These are phyloP conservation scores for Paracorniculantispora psalliotae DNA, from an alignment of 2,329 filamentous ascomycete genomes.

Conservation along the genomic window DNA sequence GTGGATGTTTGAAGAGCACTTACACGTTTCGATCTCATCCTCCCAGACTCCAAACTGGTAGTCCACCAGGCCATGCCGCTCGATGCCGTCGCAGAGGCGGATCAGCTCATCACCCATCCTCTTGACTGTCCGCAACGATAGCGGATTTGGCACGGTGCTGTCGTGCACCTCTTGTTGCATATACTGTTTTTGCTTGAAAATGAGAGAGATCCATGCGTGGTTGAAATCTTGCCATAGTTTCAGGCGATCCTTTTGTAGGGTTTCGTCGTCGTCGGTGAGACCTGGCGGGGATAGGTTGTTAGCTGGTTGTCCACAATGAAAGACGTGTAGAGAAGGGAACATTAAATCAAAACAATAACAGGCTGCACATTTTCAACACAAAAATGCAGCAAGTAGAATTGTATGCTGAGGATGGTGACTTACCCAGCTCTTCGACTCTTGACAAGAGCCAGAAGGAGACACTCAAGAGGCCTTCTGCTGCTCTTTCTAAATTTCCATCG, in stretches of 20 bases:
- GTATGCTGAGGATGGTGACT: conserved; percentile 21
- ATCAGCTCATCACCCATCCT: conserved; percentile 80
- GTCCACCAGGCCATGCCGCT: conserved; percentile 90
- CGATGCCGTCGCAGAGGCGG: conserved; percentile 76
- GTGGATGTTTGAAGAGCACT: conserved; percentile 27
- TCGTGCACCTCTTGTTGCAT: conserved; percentile 55
- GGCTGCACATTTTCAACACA: too few species aligned
- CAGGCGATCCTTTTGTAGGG: conserved; percentile 68
- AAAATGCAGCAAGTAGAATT: too few species aligned
- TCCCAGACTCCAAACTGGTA: conserved; percentile 97
- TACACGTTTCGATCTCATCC: conserved; percentile 81
- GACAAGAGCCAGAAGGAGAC: conserved; percentile 53
- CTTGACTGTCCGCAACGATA: conserved; percentile 65
- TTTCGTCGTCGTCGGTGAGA: conserved; percentile 76
- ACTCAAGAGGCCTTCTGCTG: conserved; percentile 47
- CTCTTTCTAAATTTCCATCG: conserved; percentile 43
- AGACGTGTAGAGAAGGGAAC: background rate
- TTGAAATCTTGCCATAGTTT: conserved; percentile 94
- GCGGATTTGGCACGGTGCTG: conserved; percentile 48
- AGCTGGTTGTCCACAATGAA: background rate
- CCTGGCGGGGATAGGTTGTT: conserved; percentile 44
- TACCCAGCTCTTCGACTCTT: conserved; percentile 52
- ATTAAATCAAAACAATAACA: too few species aligned
- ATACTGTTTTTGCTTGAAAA: conserved; percentile 79
- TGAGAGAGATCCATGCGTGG: conserved; percentile 77